These are phyloP conservation scores for Senecio squalidus DNA, from an alignment of 140 eudicot species.

Conservation along the genomic window DNA sequence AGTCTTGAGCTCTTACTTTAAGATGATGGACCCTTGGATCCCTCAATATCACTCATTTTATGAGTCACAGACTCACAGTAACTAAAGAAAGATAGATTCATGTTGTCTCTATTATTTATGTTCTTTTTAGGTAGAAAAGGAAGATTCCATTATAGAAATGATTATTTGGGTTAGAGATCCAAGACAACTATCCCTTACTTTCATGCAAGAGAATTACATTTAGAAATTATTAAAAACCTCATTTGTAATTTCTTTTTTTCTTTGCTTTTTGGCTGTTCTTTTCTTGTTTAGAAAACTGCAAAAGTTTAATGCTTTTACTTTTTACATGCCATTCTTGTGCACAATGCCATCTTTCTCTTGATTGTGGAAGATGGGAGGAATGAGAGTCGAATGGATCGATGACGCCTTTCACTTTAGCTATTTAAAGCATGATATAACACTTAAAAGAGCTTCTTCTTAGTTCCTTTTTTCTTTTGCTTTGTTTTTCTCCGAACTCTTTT, in stretches of 20 bases:
- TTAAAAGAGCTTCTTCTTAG: neutral
- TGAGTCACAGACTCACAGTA: constrained; percentile 1
- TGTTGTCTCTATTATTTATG: constrained; percentile 13
- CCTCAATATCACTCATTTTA: constrained; percentile 15
- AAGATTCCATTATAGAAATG: constrained; percentile 15
- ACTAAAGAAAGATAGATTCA: constrained; percentile 14
- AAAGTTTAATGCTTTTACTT: constrained; percentile 10
- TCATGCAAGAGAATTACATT: constrained; percentile 2
- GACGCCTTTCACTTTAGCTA: neutral
- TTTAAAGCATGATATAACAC: neutral
- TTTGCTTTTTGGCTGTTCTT: constrained; percentile 6
- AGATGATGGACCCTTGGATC: constrained; percentile 22
- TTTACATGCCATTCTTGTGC: constrained; percentile 11
- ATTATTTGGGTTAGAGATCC: constrained; percentile 20
- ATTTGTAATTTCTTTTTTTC: no score
- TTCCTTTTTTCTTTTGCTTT: neutral
- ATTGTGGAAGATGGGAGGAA: neutral
- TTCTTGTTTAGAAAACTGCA: constrained; percentile 18
- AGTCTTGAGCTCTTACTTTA: constrained; percentile 15
- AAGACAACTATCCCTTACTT: constrained; percentile 19
- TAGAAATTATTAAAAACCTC: neutral
- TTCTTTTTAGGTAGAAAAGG: constrained; percentile 18
- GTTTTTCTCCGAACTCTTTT: neutral
- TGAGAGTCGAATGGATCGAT: neutral
- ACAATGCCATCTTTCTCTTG: neutral